These are phyloP conservation scores for Phytophthora vignae DNA, from an alignment of 352 stramenopile species.

Conservation along the genomic window DNA sequence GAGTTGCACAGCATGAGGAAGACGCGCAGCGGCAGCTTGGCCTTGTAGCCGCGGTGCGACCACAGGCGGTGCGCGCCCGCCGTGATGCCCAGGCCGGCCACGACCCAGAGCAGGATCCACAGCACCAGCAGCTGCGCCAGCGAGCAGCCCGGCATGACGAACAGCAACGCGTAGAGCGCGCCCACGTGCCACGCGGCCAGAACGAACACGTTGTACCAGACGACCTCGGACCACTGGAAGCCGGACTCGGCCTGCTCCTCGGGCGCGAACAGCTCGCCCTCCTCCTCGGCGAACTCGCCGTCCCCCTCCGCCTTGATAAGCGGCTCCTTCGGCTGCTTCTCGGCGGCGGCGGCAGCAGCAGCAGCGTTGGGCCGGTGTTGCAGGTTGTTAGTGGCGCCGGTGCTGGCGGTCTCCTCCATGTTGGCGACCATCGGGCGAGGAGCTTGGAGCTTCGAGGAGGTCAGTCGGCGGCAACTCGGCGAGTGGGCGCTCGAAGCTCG, in stretches of 20 bases:
- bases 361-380: too few relatives aligned
- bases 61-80: slow-evolving; percentile 97
- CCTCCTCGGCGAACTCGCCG: slow-evolving; percentile 50
- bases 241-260: slow-evolving; percentile 40
- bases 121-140: slow-evolving; percentile 62
- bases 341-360: neutral
- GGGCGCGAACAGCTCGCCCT: slow-evolving; percentile 42
- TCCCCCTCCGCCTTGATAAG: slow-evolving; percentile 30
- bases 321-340: neutral
- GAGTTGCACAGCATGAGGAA: slow-evolving; percentile 99
- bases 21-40: slow-evolving; percentile 88
- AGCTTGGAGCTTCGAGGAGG: neutral
- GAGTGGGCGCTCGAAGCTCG: slow-evolving; percentile 15
- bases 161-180: slow-evolving; percentile 76
- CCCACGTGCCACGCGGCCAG: slow-evolving; percentile 74
- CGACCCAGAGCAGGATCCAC: slow-evolving; percentile 70
- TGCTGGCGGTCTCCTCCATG: slow-evolving; percentile 4
- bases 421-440: slow-evolving; percentile 8
- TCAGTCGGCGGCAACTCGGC: slow-evolving; percentile 21
- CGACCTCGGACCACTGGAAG: slow-evolving; percentile 76
- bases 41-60: slow-evolving; percentile 97
- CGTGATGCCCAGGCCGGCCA: slow-evolving; percentile 96
- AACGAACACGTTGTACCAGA: slow-evolving; percentile 89
- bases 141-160: slow-evolving; percentile 60
- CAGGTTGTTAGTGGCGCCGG: neutral